A percentile compares a stretch with the other conserved stretches of the same genome.
Conservation (phyloP, 2,329 filamentous ascomycete genomes). For the Teratosphaeria nubilosa region DNA sequence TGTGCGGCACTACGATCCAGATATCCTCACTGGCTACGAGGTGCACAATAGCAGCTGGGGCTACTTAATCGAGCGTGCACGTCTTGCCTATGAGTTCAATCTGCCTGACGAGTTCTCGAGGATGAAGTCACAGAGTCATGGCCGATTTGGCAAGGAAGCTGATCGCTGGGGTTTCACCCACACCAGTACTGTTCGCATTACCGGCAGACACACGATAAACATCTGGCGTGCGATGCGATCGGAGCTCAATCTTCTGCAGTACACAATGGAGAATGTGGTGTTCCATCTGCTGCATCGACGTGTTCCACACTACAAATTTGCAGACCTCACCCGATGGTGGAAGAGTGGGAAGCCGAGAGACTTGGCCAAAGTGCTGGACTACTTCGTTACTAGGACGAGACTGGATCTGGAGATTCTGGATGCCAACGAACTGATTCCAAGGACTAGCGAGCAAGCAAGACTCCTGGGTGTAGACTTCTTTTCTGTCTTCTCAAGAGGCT, state of each 20-base stretch:
- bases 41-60: conserved; percentile 93
- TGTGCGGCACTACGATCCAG: conserved; percentile 74
- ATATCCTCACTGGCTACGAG: conserved; percentile 89
- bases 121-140: conserved; percentile 73
- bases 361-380: conserved; percentile 62
- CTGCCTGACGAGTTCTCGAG: conserved; percentile 85
- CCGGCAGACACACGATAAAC: conserved; percentile 91
- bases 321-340: conserved; percentile 75
- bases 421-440: conserved; percentile 73
- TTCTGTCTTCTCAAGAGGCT: conserved; percentile 87
- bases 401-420: conserved; percentile 87
- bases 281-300: conserved; percentile 83
- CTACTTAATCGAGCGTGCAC: conserved; percentile 82
- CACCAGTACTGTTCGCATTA: conserved; percentile 84
- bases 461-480: conserved; percentile 93
- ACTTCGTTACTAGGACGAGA: conserved; percentile 66
- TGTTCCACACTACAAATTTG: conserved; percentile 77
- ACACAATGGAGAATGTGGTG: conserved; percentile 90
- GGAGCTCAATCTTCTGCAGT: conserved; percentile 85
- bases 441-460: conserved; percentile 89
- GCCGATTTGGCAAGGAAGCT: conserved; percentile 73
- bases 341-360: conserved; percentile 56
- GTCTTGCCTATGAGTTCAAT: conserved; percentile 78
- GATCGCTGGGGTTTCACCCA: conserved; percentile 92
- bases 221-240: conserved; percentile 92